Evolutionary conservation across 257 asterid species (phyloP), one percentile per base, ranked within the genome.

Genomic region (Solanum ossicruentum): DNA sequence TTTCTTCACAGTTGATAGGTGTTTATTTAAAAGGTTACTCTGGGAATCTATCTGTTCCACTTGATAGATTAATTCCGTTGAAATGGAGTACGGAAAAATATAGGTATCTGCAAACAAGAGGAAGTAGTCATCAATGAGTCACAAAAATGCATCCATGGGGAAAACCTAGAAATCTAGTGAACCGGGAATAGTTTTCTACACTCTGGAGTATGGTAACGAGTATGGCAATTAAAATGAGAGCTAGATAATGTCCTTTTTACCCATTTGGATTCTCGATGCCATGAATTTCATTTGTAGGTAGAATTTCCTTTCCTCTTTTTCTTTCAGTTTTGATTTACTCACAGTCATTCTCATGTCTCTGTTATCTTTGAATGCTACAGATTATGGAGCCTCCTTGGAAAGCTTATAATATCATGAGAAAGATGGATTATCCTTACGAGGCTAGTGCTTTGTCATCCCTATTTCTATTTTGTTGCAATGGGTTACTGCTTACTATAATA

Each of bases 361-460:
- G 6, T 82, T 57, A 83, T 83, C 84, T 75, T 85, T 83, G 79
- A 80, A 84, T 79, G 89, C 61, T 85, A 86, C 93, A 96, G 99
- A 94, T 96, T 87, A 93, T 96, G 98, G 98, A 95, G 92, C 98
- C 99, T 88, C 98, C 98, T 57, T 96, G 99, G 99, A 96, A 91
- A 91, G 95, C 98, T 58, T 88, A 87, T 85, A 92, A 92, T 86
- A 87, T 96, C 90, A 88, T 96, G 98, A 90, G 92, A 71, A 93
- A 96, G 92, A 96, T 96, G 97, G 95, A 93, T 84, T 96, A 95
- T 90, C 99, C 99, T 45, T 96, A 95, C 9, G 99, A 96, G 99
- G 99, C 90, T 80, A 88, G 96, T 88, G 83, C 84, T 63, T 23
- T 85, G 67, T 84, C 75, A 61, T 84, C 82, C 83, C 52, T 70